These are phyloP conservation scores for Carex scoparia DNA, from an alignment of 176 grass and related monocot species.

Conservation along the genomic window DNA sequence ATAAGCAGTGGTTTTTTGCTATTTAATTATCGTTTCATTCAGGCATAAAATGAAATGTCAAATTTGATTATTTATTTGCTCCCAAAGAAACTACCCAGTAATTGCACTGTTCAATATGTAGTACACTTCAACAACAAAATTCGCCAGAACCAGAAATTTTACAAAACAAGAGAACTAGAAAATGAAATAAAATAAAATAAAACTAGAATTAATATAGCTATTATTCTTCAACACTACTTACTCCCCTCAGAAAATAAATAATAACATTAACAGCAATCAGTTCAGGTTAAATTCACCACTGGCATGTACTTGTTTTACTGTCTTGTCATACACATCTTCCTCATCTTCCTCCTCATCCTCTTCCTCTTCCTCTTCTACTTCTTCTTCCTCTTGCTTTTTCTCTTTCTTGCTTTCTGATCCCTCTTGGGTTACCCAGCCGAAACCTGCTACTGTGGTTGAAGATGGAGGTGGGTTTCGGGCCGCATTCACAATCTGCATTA, in stretches of 20 bases:
- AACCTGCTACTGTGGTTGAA: conserved; percentile 49
- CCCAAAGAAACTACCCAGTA: neutral
- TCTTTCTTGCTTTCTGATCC: conserved; percentile 55
- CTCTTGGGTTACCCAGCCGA: conserved; percentile 42
- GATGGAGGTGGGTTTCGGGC: conserved; percentile 50
- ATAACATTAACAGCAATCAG: conserved; percentile 21
- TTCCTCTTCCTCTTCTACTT: conserved; percentile 28
- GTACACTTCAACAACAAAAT: conserved; percentile 9
- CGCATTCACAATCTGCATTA: conserved; percentile 76
- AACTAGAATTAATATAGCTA: neutral
- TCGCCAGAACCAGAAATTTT: neutral
- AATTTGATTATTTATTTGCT: neutral
- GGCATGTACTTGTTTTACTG: conserved; percentile 84
- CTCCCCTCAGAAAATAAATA: neutral
- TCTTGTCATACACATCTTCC: conserved; percentile 90
- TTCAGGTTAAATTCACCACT: conserved; percentile 57
- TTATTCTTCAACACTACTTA: conserved; percentile 18
- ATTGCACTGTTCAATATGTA: neutral
- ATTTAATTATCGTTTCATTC: neutral
- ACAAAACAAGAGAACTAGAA: neutral
- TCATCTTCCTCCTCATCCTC: conserved; percentile 25
- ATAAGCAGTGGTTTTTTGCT: conserved; percentile 5
- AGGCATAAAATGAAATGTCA: neutral
- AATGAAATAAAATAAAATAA: neutral
- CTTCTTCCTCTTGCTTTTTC: conserved; percentile 41